phyloP scores from a whole-genome alignment of 257 asterid species.

The Fraxinus pennsylvanica region DNA sequence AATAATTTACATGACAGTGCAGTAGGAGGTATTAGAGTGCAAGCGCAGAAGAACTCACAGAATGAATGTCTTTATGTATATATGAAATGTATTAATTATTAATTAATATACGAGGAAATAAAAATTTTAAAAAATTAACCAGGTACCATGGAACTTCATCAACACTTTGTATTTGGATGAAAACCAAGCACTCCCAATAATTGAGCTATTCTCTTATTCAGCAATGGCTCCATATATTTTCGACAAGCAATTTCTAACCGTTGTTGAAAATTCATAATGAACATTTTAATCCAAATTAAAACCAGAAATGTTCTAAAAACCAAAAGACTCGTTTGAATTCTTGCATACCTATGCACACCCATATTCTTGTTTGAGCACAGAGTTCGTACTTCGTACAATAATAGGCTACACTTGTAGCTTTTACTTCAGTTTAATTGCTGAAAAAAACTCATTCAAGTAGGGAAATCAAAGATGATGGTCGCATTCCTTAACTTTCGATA shows the following conservation, averaged over 20 bases:
- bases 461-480: constrained; percentile 9
- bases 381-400: constrained; percentile 13
- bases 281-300: background rate
- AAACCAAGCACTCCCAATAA: no score
- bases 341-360: background rate
- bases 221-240: no score
- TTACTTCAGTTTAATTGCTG: constrained; percentile 8
- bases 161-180: no score
- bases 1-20: no score
- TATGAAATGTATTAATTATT: no score
- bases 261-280: background rate
- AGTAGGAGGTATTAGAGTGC: no score
- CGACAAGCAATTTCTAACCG: no score
- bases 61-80: background rate
- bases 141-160: no score
- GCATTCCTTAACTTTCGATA: background rate
- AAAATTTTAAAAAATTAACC: no score
- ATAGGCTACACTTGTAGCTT: constrained; percentile 16
- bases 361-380: background rate
- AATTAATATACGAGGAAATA: no score
- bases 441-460: constrained; percentile 9
- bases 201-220: no score
- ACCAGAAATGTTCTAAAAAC: constrained; percentile 3
- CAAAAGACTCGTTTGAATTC: background rate
- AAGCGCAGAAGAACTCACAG: background rate